Conservation (phyloP, 2,329 filamentous ascomycete species). For the Bertia moriformis region DNA sequence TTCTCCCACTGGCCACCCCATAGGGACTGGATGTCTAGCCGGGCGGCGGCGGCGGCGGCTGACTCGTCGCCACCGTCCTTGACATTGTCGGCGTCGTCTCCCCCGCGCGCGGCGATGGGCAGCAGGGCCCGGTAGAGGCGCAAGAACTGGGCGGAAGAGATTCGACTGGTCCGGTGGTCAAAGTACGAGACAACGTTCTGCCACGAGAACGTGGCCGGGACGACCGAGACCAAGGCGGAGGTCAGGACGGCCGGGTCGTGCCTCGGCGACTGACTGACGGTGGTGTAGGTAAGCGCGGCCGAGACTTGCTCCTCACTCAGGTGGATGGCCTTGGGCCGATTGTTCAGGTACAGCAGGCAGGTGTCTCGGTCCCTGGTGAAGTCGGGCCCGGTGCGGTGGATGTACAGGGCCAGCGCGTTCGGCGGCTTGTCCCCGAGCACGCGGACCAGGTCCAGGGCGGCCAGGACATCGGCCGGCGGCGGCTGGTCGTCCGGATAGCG, state of each 20-base stretch:
- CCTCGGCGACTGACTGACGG: constrained; percentile 20
- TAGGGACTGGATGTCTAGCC: constrained; percentile 71
- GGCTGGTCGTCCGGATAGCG: constrained; percentile 53
- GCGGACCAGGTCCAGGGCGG: constrained; percentile 55
- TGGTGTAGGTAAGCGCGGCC: constrained; percentile 56
- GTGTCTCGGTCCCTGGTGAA: constrained; percentile 42
- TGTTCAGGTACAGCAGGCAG: not conserved
- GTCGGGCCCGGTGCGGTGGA: constrained; percentile 62
- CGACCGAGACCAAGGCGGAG: constrained; percentile 43
- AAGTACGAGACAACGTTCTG: constrained; percentile 64
- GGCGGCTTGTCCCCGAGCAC: constrained; percentile 33
- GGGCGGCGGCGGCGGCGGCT: constrained; percentile 33
- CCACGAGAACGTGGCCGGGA: constrained; percentile 54
- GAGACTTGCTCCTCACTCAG: constrained; percentile 73
- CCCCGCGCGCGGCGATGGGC: constrained; percentile 59
- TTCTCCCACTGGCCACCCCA: constrained; percentile 87
- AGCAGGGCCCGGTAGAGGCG: constrained; percentile 67
- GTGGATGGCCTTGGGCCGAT: constrained; percentile 29
- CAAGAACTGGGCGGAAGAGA: constrained; percentile 69
- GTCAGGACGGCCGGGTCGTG: constrained; percentile 34
- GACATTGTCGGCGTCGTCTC: too few relatives aligned
- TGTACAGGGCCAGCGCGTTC: constrained; percentile 45
- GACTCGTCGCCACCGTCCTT: too few relatives aligned
- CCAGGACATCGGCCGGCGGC: constrained; percentile 57
- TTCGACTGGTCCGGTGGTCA: constrained; percentile 62